A percentile compares a stretch with the other conserved stretches of the same genome.
Evolutionary conservation across 2,329 filamentous ascomycete species (phyloP).

Genomic region (Westerdykella ornata): DNA sequence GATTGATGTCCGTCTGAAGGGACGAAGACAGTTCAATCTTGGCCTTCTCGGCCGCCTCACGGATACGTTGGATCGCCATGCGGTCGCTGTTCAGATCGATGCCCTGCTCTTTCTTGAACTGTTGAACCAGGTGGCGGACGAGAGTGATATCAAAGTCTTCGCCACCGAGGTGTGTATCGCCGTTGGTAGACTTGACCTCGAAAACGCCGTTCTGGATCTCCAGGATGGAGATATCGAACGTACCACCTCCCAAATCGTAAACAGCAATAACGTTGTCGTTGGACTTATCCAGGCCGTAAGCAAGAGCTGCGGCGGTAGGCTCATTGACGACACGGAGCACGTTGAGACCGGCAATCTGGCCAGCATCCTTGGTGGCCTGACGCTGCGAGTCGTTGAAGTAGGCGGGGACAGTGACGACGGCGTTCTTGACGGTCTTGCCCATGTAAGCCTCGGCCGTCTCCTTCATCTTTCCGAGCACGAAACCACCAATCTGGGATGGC

Average conservation of each 20-base stretch:
- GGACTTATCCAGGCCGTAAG: conserved; percentile 95
- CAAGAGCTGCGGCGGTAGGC: conserved; percentile 89
- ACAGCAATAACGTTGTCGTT: conserved; percentile 84
- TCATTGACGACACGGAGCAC: conserved; percentile 98
- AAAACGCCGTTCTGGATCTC: conserved; percentile 98
- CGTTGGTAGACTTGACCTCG: conserved; percentile 98
- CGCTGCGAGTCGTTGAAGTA: conserved; percentile 99
- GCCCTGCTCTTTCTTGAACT: conserved; percentile 94
- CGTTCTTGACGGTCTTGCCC: conserved; percentile 86
- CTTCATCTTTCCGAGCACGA: conserved; percentile 98
- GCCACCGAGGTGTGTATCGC: conserved; percentile 96
- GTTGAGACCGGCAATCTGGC: conserved; percentile 91
- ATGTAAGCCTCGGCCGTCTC: conserved; percentile 94
- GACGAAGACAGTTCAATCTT: conserved; percentile 98
- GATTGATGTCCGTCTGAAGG: conserved; percentile 93
- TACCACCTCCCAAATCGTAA: conserved; percentile 97
- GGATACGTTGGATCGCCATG: conserved; percentile 98
- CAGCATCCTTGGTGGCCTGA: conserved; percentile 96
- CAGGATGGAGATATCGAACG: conserved; percentile 96
- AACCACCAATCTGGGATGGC: conserved; percentile 95
- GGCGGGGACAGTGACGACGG: conserved; percentile 90
- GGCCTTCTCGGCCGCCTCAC: conserved; percentile 97
- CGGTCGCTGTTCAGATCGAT: conserved; percentile 87
- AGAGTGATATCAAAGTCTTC: conserved; percentile 96
- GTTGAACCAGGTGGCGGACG: conserved; percentile 84